Conservation (phyloP, 441 rosid genomes). For the Raphanus hybrid region DNA sequence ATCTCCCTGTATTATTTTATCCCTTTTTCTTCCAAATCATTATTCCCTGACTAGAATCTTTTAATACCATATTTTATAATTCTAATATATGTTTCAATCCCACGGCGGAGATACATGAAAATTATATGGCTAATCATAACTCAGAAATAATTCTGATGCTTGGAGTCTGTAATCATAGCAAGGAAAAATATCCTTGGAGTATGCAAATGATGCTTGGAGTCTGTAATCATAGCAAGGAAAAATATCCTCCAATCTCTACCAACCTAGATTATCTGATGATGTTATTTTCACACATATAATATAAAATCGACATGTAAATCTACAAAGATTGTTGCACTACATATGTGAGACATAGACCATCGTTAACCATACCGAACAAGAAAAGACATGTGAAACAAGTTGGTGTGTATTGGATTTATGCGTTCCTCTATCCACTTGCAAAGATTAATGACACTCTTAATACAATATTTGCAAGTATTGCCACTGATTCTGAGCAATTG, state of each 20-base stretch:
- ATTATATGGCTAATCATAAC: constrained; percentile 29
- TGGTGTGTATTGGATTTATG: constrained; percentile 41
- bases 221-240: constrained; percentile 26
- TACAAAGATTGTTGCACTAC: constrained; percentile 27
- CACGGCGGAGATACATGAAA: constrained; percentile 24
- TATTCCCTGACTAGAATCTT: constrained; percentile 7
- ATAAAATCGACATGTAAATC: constrained; percentile 37
- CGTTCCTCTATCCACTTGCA: constrained; percentile 35
- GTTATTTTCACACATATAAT: constrained; percentile 2
- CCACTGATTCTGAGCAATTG: constrained; percentile 10
- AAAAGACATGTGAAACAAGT: constrained; percentile 42
- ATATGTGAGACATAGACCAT: constrained; percentile 39
- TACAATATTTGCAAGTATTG: constrained; percentile 12
- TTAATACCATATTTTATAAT: constrained; percentile 2
- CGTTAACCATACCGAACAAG: constrained; percentile 30
- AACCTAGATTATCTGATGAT: constrained; percentile 26
- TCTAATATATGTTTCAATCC: constrained; percentile 20
- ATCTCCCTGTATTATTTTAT: constrained; percentile 16
- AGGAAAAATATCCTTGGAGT: too few species aligned
- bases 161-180: too few species aligned
- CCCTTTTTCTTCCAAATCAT: constrained; percentile 21
- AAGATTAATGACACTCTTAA: constrained; percentile 15
- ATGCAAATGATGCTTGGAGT: constrained; percentile 17
- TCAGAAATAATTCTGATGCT: constrained; percentile 20
- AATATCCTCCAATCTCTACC: constrained; percentile 29